phyloP scores from a whole-genome alignment of 2,329 filamentous ascomycete genomes.

The Knufia petricola region DNA sequence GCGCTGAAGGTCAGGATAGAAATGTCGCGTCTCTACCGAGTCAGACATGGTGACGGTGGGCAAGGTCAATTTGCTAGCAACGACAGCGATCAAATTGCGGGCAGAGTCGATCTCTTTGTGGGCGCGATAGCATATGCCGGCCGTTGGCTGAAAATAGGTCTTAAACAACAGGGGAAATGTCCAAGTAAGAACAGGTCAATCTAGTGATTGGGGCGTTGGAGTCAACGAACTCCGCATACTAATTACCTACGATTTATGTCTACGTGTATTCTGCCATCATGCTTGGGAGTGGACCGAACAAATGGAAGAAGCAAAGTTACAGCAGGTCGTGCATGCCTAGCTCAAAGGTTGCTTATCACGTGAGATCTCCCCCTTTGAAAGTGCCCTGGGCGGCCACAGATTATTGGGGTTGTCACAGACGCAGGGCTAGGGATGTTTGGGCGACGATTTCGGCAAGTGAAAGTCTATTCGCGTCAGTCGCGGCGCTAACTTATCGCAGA shows the following conservation, averaged over 20 bases:
- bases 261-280: too few species aligned
- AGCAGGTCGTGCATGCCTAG: too few species aligned
- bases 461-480: neutral
- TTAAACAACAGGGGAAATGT: too few species aligned
- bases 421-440: neutral
- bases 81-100: too few species aligned
- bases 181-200: too few species aligned
- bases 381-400: neutral
- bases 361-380: neutral
- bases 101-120: neutral
- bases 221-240: too few species aligned
- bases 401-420: neutral
- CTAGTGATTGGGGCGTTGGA: too few species aligned
- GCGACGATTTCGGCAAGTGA: neutral
- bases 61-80: neutral
- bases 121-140: neutral
- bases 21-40: slow-evolving; percentile 1
- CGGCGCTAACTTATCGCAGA: neutral
- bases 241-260: too few species aligned
- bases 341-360: too few species aligned
- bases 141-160: too few species aligned
- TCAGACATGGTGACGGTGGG: neutral
- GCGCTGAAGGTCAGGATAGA: slow-evolving; percentile 9
- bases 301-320: too few species aligned
- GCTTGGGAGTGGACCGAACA: too few species aligned